Conservation (phyloP, 805 yeast genomes). For the Sporopachydermia quercuum region DNA sequence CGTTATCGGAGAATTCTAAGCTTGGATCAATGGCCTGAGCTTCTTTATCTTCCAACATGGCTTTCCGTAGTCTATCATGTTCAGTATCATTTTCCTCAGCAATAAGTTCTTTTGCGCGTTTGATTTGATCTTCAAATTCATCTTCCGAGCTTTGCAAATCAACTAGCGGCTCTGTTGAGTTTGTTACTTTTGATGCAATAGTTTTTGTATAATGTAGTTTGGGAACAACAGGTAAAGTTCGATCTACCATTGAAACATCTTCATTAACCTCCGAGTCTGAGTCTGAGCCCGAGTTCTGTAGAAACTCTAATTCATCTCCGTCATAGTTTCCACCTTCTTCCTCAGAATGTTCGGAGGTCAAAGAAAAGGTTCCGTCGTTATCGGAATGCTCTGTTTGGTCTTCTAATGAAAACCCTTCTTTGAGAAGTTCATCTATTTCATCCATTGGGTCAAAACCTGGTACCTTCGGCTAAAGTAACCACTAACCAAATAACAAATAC, state of each 20-base stretch:
- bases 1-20: slow-evolving; percentile 14
- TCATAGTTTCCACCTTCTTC: no score
- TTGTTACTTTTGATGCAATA: no score
- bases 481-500: no score
- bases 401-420: not conserved
- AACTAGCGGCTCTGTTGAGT: no score
- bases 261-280: not conserved
- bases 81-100: slow-evolving; percentile 1
- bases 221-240: not conserved
- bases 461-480: no score
- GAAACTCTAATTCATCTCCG: no score
- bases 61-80: not conserved
- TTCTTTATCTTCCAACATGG: not conserved
- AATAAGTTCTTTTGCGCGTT: not conserved
- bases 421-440: not conserved
- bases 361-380: not conserved
- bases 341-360: not conserved
- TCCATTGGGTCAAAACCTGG: no score
- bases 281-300: no score
- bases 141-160: not conserved
- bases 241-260: no score
- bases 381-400: not conserved
- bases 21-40: slow-evolving; percentile 7
- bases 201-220: not conserved
- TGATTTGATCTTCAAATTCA: not conserved